phyloP scores from a whole-genome alignment of 108 stramenopile genomes.

The Cyclostephanos tholiformis region DNA sequence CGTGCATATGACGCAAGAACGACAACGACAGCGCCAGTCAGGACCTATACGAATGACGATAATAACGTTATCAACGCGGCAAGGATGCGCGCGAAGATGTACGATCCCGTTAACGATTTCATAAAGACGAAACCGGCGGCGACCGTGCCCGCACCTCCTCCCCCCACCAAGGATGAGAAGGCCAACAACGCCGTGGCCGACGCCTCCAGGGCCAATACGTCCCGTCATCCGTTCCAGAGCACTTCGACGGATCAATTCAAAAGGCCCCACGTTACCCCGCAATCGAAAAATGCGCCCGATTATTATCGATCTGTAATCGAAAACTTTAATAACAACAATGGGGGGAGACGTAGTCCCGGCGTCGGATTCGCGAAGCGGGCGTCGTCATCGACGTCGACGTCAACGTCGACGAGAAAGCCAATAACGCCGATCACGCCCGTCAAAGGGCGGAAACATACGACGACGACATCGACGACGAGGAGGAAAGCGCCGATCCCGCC shows the following conservation, averaged over 20 bases:
- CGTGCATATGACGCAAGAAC: not conserved
- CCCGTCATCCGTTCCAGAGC: conserved; percentile 18
- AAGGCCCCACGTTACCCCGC: conserved; percentile 8
- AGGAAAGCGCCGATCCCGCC: no score
- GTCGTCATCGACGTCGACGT: no score
- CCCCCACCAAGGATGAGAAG: not conserved
- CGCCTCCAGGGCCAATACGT: not conserved
- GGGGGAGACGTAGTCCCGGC: no score
- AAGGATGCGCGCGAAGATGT: not conserved
- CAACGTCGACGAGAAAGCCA: no score
- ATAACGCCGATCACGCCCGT: no score
- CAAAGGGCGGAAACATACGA: no score
- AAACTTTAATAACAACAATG: not conserved
- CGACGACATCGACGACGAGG: no score
- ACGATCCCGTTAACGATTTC: not conserved
- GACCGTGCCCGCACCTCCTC: not conserved
- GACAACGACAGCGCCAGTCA: not conserved
- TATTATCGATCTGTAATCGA: not conserved
- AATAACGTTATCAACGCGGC: not conserved
- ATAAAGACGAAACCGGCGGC: not conserved
- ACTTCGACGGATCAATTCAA: conserved; percentile 26
- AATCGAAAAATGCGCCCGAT: not conserved
- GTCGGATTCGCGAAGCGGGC: no score
- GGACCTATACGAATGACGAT: no score
- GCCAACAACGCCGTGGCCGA: not conserved